Percentiles rank a stretch among this genome's conserved stretches.
These are phyloP conservation scores for Tolypocladium album DNA, from an alignment of 2,329 filamentous ascomycete genomes.

Conservation along the genomic window DNA sequence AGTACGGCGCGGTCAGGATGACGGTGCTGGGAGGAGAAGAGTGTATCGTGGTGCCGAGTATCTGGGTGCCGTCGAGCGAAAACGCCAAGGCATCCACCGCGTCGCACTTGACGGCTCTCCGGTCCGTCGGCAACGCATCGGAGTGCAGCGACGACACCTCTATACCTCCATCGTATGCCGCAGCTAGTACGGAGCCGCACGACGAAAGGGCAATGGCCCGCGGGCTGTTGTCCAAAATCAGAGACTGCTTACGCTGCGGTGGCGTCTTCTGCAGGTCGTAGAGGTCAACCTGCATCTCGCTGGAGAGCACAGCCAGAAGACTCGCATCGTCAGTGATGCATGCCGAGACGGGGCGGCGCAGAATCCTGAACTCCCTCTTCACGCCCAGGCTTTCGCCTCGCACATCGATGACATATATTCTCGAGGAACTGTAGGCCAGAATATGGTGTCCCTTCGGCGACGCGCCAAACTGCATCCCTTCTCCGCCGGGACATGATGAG, in stretches of 20 bases:
- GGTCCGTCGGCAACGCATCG: constrained; percentile 52
- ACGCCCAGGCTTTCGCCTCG: constrained; percentile 49
- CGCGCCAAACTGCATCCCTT: constrained; percentile 75
- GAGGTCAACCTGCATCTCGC: constrained; percentile 75
- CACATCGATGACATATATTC: constrained; percentile 70
- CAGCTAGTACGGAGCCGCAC: constrained; percentile 70
- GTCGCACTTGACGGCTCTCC: constrained; percentile 69
- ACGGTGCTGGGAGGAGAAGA: constrained; percentile 58
- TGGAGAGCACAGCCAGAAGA: constrained; percentile 68
- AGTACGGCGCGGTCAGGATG: constrained; percentile 69
- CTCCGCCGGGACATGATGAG: constrained; percentile 70
- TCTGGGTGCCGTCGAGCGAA: constrained; percentile 66
- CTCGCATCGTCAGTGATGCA: constrained; percentile 72
- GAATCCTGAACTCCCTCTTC: constrained; percentile 68
- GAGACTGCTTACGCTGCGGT: constrained; percentile 60
- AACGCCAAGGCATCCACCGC: constrained; percentile 65
- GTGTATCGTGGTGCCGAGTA: constrained; percentile 63
- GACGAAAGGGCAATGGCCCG: constrained; percentile 72
- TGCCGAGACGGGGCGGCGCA: constrained; percentile 62
- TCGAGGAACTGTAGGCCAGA: constrained; percentile 74
- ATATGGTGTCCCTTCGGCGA: constrained; percentile 66
- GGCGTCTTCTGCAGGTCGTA: constrained; percentile 59
- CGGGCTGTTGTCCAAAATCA: constrained; percentile 69
- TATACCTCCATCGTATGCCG: constrained; percentile 80
- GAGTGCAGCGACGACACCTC: constrained; percentile 70